A percentile compares a stretch with the other conserved stretches of the same genome.
Conservation (phyloP, 768 basidiomycete genomes). For the Lentinula raphanica region DNA sequence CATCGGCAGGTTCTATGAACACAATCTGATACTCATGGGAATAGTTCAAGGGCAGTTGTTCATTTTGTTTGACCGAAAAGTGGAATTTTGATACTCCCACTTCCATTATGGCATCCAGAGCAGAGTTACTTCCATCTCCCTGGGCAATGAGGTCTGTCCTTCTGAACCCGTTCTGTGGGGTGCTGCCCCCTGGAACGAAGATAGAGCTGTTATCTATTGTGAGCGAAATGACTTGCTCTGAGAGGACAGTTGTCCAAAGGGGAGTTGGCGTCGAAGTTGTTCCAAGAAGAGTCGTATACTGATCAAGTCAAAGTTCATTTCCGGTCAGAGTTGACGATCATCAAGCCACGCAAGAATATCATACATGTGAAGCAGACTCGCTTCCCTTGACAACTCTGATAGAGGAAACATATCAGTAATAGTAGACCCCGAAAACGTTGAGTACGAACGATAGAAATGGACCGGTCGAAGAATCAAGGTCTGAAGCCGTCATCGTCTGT, state of each 20-base stretch:
- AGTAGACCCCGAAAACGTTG: no score
- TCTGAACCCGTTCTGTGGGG: constrained; percentile 51
- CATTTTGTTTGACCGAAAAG: constrained; percentile 40
- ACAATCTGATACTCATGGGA: constrained; percentile 60
- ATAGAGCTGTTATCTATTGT: constrained; percentile 55
- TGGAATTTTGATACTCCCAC: constrained; percentile 43
- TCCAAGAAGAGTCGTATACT: constrained; percentile 38
- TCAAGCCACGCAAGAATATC: constrained; percentile 12
- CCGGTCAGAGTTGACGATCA: neutral
- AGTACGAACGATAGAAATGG: constrained; percentile 52
- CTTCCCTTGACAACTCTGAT: constrained; percentile 51
- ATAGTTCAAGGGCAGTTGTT: constrained; percentile 40
- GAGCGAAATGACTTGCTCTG: constrained; percentile 47
- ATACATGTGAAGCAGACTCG: constrained; percentile 45
- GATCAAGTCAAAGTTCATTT: neutral
- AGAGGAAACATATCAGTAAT: neutral
- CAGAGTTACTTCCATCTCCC: constrained; percentile 30
- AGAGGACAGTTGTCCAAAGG: constrained; percentile 38
- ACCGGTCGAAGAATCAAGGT: constrained; percentile 41
- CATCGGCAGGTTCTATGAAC: constrained; percentile 58
- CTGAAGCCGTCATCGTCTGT: constrained; percentile 33
- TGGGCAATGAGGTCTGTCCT: constrained; percentile 57
- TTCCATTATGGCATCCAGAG: constrained; percentile 36
- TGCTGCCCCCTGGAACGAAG: constrained; percentile 45
- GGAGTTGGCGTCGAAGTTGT: constrained; percentile 37